Evolutionary conservation across 257 asterid species (phyloP).

Genomic region (Salvia miltiorrhiza): DNA sequence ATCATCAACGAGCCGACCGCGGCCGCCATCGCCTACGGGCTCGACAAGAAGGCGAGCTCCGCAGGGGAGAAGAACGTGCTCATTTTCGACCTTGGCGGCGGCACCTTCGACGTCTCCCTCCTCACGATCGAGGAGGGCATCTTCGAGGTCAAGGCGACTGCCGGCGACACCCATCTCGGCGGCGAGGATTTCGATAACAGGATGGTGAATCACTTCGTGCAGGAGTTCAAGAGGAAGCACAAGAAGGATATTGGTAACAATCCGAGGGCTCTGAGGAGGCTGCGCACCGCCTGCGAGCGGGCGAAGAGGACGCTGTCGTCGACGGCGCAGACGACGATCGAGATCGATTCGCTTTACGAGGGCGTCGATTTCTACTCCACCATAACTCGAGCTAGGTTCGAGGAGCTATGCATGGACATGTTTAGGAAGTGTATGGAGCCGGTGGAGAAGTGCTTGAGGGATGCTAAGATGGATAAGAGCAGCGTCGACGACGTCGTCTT

Average conservation of each 20-base stretch:
- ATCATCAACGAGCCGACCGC: constrained; percentile 43
- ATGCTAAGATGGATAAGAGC: constrained; percentile 34
- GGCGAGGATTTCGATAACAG: constrained; percentile 42
- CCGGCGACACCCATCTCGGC: constrained; percentile 42
- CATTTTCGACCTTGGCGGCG: constrained; percentile 40
- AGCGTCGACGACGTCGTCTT: constrained; percentile 30
- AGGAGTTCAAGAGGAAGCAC: constrained; percentile 38
- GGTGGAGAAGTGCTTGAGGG: constrained; percentile 41
- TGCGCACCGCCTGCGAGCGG: constrained; percentile 40
- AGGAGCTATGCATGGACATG: constrained; percentile 39
- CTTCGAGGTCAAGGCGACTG: constrained; percentile 37
- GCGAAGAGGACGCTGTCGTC: constrained; percentile 41
- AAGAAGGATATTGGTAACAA: constrained; percentile 40
- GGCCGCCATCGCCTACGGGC: constrained; percentile 41
- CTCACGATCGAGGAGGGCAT: constrained; percentile 42
- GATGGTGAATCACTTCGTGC: constrained; percentile 41
- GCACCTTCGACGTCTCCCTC: constrained; percentile 36
- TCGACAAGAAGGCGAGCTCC: constrained; percentile 29
- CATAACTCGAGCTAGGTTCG: constrained; percentile 34
- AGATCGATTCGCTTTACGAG: constrained; percentile 37
- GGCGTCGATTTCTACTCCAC: constrained; percentile 35
- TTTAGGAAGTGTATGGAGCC: constrained; percentile 43
- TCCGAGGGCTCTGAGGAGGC: constrained; percentile 33
- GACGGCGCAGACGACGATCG: constrained; percentile 37
- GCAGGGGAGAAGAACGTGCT: constrained; percentile 37